These are phyloP conservation scores for Dactylellina haptotyla DNA, from an alignment of 2,329 filamentous ascomycete genomes.

Conservation along the genomic window DNA sequence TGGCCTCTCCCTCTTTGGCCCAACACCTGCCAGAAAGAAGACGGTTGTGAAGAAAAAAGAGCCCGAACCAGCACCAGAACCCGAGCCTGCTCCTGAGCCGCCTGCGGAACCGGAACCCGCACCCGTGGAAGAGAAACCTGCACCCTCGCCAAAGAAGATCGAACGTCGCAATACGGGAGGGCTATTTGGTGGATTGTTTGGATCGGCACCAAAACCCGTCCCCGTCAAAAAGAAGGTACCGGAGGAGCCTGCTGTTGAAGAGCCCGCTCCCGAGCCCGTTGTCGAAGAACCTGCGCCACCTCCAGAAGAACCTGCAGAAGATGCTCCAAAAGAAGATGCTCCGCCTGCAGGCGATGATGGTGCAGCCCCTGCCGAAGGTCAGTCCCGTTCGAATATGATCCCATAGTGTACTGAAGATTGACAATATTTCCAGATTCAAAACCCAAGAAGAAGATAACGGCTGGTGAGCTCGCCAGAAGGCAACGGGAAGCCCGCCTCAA, in stretches of 20 bases:
- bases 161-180: slow-evolving; percentile 38
- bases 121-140: slow-evolving; percentile 25
- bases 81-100: slow-evolving; percentile 15
- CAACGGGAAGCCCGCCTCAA: slow-evolving; percentile 38
- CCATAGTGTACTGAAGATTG: neutral
- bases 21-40: slow-evolving; percentile 34
- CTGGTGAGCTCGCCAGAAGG: slow-evolving; percentile 43
- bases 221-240: slow-evolving; percentile 37
- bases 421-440: slow-evolving; percentile 18
- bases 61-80: slow-evolving; percentile 12
- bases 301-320: slow-evolving; percentile 28
- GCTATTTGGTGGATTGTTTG: slow-evolving; percentile 27
- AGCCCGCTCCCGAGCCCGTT: slow-evolving; percentile 14
- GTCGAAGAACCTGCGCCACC: slow-evolving; percentile 9
- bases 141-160: slow-evolving; percentile 32
- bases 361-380: slow-evolving; percentile 28
- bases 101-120: slow-evolving; percentile 25
- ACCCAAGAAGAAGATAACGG: slow-evolving; percentile 53
- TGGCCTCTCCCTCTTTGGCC: slow-evolving; percentile 37
- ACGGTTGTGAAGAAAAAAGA: slow-evolving; percentile 47
- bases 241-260: slow-evolving; percentile 25
- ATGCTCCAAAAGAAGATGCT: slow-evolving; percentile 15
- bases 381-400: neutral
- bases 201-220: slow-evolving; percentile 22
- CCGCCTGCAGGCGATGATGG: slow-evolving; percentile 18